These are phyloP conservation scores for Pseudogymnoascus sp. DNA, from an alignment of 2,329 filamentous ascomycete genomes.

Conservation along the genomic window DNA sequence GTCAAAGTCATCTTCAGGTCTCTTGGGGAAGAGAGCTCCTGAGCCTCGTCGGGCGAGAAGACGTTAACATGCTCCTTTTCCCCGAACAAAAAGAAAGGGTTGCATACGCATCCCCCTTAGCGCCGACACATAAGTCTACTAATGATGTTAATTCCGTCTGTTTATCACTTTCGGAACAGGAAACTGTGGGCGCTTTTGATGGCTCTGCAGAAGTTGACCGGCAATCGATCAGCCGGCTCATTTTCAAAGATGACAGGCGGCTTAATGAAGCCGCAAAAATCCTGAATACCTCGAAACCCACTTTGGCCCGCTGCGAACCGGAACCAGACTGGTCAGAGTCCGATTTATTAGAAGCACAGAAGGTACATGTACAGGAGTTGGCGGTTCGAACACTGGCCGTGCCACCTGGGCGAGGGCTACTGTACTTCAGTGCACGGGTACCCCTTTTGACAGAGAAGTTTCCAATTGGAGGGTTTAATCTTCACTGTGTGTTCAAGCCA, in stretches of 20 bases:
- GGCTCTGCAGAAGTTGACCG: slow-evolving; percentile 78
- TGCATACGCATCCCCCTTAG: slow-evolving; percentile 27
- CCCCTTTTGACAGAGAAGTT: slow-evolving; percentile 91
- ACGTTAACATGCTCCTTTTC: slow-evolving; percentile 61
- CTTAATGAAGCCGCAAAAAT: slow-evolving; percentile 78
- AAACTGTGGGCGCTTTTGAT: slow-evolving; percentile 54
- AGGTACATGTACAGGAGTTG: slow-evolving; percentile 77
- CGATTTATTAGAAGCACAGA: slow-evolving; percentile 84
- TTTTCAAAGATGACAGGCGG: slow-evolving; percentile 87
- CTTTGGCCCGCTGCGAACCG: slow-evolving; percentile 67
- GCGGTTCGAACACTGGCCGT: slow-evolving; percentile 83
- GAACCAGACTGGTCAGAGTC: slow-evolving; percentile 75
- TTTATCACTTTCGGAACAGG: slow-evolving; percentile 49
- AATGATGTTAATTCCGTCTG: slow-evolving; percentile 77
- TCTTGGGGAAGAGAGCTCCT: slow-evolving; percentile 67
- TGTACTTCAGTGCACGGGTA: slow-evolving; percentile 79
- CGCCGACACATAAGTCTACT: slow-evolving; percentile 55
- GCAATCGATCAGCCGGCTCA: slow-evolving; percentile 70
- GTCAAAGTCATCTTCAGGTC: slow-evolving; percentile 71
- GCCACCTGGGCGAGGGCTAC: slow-evolving; percentile 74
- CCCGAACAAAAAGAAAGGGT: slow-evolving; percentile 33
- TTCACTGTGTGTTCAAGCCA: slow-evolving; percentile 86
- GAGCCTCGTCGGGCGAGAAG: slow-evolving; percentile 69
- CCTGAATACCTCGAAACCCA: slow-evolving; percentile 75
- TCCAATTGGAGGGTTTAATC: slow-evolving; percentile 79